A percentile compares a stretch with the other conserved stretches of the same genome.
Evolutionary conservation across 306 rosid species (phyloP).

Genomic region (Acacia melanoxylon): DNA sequence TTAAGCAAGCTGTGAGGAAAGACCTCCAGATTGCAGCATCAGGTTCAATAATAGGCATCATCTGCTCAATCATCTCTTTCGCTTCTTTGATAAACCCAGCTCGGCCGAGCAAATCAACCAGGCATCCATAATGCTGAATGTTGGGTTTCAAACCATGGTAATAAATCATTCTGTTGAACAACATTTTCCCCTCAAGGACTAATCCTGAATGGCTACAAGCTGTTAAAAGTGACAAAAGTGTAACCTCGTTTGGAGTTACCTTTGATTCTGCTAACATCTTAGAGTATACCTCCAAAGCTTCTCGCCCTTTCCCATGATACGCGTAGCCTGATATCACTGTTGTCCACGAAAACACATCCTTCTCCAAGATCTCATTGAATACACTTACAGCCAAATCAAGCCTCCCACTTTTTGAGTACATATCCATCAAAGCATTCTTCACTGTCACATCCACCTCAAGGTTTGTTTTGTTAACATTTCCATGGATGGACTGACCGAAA

Average conservation of each 20-base stretch:
- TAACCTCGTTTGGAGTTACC: conserved; percentile 29
- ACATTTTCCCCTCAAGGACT: conserved; percentile 14
- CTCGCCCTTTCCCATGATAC: conserved; percentile 23
- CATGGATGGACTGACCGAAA: conserved; percentile 32
- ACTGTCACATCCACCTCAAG: conserved; percentile 10
- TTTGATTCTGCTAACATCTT: conserved; percentile 8
- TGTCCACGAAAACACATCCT: conserved; percentile 38
- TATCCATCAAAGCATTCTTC: conserved; percentile 29
- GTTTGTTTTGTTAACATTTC: conserved; percentile 14
- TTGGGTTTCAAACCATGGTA: conserved; percentile 19
- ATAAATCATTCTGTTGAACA: conserved; percentile 29
- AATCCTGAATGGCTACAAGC: conserved; percentile 34
- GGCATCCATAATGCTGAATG: conserved; percentile 32
- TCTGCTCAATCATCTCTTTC: conserved; percentile 19
- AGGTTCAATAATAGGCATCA: conserved; percentile 26
- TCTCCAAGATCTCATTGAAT: conserved; percentile 29
- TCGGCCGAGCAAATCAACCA: conserved; percentile 27
- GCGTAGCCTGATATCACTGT: conserved; percentile 32
- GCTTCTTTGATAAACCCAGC: conserved; percentile 32
- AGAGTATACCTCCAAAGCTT: conserved; percentile 30
- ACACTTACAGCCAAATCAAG: conserved; percentile 25
- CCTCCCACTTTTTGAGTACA: conserved; percentile 36
- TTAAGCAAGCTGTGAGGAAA: conserved; percentile 26
- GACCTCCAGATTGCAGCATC: conserved; percentile 36
- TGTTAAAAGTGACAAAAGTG: conserved; percentile 24